Conservation (phyloP, 202 grass and related monocot species). For the Carex sylvatica region DNA sequence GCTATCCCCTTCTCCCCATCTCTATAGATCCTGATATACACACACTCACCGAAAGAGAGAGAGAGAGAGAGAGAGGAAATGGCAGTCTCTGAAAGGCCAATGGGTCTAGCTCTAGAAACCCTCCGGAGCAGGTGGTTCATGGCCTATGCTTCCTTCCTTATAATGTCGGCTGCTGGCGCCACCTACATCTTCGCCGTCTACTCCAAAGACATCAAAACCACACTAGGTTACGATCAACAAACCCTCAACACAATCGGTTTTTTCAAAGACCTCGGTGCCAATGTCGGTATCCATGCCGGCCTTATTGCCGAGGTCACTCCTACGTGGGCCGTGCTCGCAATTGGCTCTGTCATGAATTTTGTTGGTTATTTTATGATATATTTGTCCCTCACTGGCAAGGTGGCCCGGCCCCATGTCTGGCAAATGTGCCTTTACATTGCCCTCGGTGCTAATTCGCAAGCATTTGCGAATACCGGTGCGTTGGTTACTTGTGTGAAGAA, state of each 20-base stretch:
- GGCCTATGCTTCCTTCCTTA: conserved; percentile 31
- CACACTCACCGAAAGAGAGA: neutral
- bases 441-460: conserved; percentile 34
- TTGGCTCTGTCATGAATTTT: conserved; percentile 33
- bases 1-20: neutral
- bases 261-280: conserved; percentile 27
- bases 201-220: conserved; percentile 41
- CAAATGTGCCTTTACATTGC: conserved; percentile 40
- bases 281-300: conserved; percentile 29
- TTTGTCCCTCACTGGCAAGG: conserved; percentile 29
- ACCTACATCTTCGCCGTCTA: conserved; percentile 42
- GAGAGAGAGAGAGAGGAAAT: neutral
- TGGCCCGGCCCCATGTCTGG: conserved; percentile 26
- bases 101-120: neutral
- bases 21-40: neutral
- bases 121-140: conserved; percentile 39
- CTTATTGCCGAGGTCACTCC: conserved; percentile 37
- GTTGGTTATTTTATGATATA: conserved; percentile 43
- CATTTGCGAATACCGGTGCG: conserved; percentile 39
- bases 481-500: conserved; percentile 40
- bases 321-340: conserved; percentile 26
- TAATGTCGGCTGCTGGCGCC: conserved; percentile 30
- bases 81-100: neutral
- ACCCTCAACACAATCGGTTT: conserved; percentile 34
- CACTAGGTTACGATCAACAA: conserved; percentile 31